These are phyloP conservation scores for Peronospora destructor DNA, from an alignment of 352 stramenopile species.

Conservation along the genomic window DNA sequence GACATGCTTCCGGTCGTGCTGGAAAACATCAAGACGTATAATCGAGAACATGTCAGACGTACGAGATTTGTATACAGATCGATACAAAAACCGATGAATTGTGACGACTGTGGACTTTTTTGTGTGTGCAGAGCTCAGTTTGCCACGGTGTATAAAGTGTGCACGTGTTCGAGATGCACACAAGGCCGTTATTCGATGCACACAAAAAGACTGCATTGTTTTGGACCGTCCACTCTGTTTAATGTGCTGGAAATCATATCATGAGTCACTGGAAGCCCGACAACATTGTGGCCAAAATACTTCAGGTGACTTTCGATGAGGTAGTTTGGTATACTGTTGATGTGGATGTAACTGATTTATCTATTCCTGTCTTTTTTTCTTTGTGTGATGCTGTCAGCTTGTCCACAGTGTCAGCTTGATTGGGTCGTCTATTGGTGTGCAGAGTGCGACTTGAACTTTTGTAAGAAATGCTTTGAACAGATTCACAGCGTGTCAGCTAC, in stretches of 20 bases:
- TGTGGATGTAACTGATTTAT: conserved; percentile 3
- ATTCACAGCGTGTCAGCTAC: conserved; percentile 40
- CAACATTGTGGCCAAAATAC: conserved; percentile 20
- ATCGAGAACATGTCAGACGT: conserved; percentile 29
- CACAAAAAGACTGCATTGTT: conserved; percentile 17
- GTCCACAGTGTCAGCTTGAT: conserved; percentile 50
- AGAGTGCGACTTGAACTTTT: conserved; percentile 65
- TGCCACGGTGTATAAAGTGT: conserved; percentile 24
- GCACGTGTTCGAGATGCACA: not conserved
- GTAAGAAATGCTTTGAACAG: conserved; percentile 34
- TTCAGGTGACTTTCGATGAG: conserved; percentile 26
- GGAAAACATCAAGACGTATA: conserved; percentile 21
- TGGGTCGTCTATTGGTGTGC: conserved; percentile 42
- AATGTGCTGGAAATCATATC: conserved; percentile 21
- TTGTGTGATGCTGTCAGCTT: conserved; percentile 32
- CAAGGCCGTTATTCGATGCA: conserved; percentile 24
- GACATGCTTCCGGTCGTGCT: conserved; percentile 26
- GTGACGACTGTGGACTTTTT: not conserved
- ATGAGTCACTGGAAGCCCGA: conserved; percentile 10
- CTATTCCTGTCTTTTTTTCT: not conserved
- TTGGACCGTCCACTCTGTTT: conserved; percentile 12
- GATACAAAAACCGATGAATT: not conserved
- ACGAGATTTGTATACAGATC: not conserved
- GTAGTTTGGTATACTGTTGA: not conserved
- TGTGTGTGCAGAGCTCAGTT: conserved; percentile 18